A percentile compares a stretch with the other conserved stretches of the same genome.
Conservation (phyloP, 345 rosid genomes). For the Heritiera littoralis region DNA sequence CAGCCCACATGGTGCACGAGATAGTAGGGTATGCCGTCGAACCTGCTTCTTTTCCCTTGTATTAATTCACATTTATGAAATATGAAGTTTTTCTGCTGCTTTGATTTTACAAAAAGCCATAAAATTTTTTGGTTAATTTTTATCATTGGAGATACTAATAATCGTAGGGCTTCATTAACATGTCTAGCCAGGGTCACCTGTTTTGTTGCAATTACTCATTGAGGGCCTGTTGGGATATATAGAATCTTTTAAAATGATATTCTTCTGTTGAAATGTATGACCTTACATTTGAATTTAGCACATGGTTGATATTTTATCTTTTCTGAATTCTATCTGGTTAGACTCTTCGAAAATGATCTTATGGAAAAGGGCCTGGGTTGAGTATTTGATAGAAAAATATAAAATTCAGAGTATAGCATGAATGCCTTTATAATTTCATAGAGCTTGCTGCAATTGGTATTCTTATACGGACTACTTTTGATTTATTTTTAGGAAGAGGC, state of each 20-base stretch:
- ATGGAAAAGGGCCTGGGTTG: not conserved
- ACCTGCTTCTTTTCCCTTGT: not conserved
- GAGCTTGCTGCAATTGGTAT: not conserved
- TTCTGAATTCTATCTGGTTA: constrained; percentile 1
- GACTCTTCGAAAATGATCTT: not conserved
- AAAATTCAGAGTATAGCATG: not conserved
- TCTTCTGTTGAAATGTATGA: not conserved
- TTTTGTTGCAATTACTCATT: not conserved
- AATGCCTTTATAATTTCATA: not conserved
- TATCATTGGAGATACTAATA: not conserved
- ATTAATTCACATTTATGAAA: not conserved
- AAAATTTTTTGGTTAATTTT: not conserved
- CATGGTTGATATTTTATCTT: not conserved
- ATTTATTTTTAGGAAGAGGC: constrained; percentile 65
- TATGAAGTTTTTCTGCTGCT: not conserved
- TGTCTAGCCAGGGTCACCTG: not conserved
- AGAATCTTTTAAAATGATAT: constrained; percentile 7
- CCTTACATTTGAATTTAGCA: not conserved
- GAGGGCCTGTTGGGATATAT: not conserved
- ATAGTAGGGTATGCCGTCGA: constrained; percentile 56
- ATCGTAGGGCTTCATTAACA: not conserved
- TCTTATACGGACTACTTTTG: not conserved
- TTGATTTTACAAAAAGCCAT: not conserved
- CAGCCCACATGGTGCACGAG: constrained; percentile 85
- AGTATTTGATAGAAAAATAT: not conserved